These are phyloP conservation scores for Mucor mucedo DNA, from an alignment of 371 early-diverging fungal species.

Conservation along the genomic window DNA sequence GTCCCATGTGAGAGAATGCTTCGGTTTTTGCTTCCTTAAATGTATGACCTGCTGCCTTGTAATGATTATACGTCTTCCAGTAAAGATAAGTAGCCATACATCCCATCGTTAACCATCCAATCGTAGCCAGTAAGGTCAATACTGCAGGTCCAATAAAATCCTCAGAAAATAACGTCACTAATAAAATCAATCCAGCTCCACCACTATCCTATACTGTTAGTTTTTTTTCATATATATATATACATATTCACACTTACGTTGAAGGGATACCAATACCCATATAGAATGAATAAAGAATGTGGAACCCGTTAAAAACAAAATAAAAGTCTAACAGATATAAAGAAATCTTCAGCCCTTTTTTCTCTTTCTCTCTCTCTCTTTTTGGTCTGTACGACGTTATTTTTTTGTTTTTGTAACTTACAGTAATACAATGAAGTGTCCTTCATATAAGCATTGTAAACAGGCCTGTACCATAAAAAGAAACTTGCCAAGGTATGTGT, in stretches of 20 bases:
- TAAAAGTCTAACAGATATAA: slow-evolving; percentile 61
- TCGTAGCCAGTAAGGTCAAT: slow-evolving; percentile 70
- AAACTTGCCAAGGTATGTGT: slow-evolving; percentile 80
- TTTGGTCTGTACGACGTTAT: too few species aligned
- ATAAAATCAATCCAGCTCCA: slow-evolving; percentile 81
- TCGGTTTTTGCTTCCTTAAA: slow-evolving; percentile 84
- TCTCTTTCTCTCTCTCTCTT: too few species aligned
- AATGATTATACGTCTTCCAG: slow-evolving; percentile 73
- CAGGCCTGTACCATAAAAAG: slow-evolving; percentile 89
- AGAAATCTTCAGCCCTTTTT: neutral
- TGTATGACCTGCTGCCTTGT: slow-evolving; percentile 82
- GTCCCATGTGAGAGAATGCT: slow-evolving; percentile 60
- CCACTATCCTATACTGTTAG: slow-evolving; percentile 53
- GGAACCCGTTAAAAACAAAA: slow-evolving; percentile 87
- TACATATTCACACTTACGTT: slow-evolving; percentile 49
- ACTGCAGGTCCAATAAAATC: slow-evolving; percentile 70
- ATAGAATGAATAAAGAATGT: slow-evolving; percentile 80
- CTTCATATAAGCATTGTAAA: slow-evolving; percentile 90
- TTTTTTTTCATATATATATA: neutral
- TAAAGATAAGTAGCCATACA: slow-evolving; percentile 63
- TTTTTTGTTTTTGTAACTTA: slow-evolving; percentile 42
- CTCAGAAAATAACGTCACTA: slow-evolving; percentile 74
- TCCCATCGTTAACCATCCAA: slow-evolving; percentile 71
- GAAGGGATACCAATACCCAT: slow-evolving; percentile 86
- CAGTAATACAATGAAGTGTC: slow-evolving; percentile 87